phyloP scores from a whole-genome alignment of 192 early-diverging fungal species.

The Tieghemiomyces parasiticus region DNA sequence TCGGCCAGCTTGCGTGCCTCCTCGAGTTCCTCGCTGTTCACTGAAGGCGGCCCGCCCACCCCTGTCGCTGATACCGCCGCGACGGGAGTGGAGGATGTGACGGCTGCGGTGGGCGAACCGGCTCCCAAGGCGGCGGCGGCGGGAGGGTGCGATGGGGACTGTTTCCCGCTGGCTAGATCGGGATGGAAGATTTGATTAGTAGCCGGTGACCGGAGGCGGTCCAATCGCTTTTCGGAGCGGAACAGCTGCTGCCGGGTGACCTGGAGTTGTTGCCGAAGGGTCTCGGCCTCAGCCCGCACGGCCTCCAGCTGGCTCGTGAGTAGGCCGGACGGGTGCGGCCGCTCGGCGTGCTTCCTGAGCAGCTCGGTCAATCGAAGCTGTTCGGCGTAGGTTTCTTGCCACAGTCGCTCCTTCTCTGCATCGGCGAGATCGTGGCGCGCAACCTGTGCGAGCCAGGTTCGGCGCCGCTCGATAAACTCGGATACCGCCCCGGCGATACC shows the following conservation, averaged over 20 bases:
- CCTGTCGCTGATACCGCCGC: not conserved
- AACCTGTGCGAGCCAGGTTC: too few species aligned
- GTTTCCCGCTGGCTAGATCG: not conserved
- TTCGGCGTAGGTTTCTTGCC: too few species aligned
- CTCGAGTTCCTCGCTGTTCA: not conserved
- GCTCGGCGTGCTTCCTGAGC: too few species aligned
- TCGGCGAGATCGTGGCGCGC: too few species aligned
- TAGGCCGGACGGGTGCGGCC: too few species aligned
- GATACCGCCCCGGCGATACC: too few species aligned
- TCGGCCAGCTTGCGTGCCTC: not conserved
- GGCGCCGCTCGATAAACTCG: too few species aligned
- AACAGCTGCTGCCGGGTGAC: not conserved
- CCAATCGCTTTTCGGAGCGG: not conserved
- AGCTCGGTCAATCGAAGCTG: too few species aligned
- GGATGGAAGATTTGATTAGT: not conserved
- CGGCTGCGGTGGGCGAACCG: too few species aligned
- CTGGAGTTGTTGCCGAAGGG: not conserved
- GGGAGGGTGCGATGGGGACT: not conserved
- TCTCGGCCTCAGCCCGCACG: not conserved
- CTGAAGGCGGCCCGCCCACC: not conserved
- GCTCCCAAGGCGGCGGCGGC: too few species aligned
- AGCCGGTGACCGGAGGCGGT: constrained; percentile 1
- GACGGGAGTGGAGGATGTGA: not conserved
- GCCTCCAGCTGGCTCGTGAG: not conserved
- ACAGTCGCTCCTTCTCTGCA: too few species aligned